Base-by-base conservation (phyloP, 2,329 filamentous ascomycete species). In the Botrytis cinerea region DNA sequence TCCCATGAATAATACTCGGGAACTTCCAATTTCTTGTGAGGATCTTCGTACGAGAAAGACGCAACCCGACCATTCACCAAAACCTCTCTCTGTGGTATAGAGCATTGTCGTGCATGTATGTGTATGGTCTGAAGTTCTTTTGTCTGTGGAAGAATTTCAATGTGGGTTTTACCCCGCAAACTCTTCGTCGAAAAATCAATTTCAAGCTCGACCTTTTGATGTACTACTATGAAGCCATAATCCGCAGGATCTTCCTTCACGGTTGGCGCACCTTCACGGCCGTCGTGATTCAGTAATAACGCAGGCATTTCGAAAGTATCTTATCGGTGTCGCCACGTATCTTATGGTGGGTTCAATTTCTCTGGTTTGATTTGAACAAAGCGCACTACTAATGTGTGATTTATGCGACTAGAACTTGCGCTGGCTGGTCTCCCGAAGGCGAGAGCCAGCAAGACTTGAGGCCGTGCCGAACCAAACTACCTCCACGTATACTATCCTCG, bases 171-270 rank as follows among this genome's bases (percentile, higher is more conserved):
- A 69, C 96, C 96, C 75, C 88, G 90, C 79, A 98, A 84, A 79
- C 87, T 88, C 82, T 91, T 91, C 71, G 88, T 89, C 76, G 88
- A 87, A 81, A 99, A 97, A 83, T 97, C 93, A 80, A 99, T 86
- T 79, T 98, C 95, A 74, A 99, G 86, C 79, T 94, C 91, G 68
- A 99, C 91, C 81, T 93, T 93, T 83, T 98, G 95, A 83, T 94
- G 92, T 72, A 93, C 87, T 73, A 98, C 84, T 59, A 87, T 80
- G 75, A 85, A 87, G 40, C 79, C 80, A 73, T 79, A 79, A 25
- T 77, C 75, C 25, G 74, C 74, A 45, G 71, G 51, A 28, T 72
- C 71, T 16, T 60, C 54, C 10, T 38, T 72, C 22, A 63, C 54
- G n/a, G 75, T 76, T 6, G 73, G 45, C 28, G 61, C 54, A 35